Base-by-base conservation (phyloP, 2,329 filamentous ascomycete species). In the Aspergillus proliferans region DNA sequence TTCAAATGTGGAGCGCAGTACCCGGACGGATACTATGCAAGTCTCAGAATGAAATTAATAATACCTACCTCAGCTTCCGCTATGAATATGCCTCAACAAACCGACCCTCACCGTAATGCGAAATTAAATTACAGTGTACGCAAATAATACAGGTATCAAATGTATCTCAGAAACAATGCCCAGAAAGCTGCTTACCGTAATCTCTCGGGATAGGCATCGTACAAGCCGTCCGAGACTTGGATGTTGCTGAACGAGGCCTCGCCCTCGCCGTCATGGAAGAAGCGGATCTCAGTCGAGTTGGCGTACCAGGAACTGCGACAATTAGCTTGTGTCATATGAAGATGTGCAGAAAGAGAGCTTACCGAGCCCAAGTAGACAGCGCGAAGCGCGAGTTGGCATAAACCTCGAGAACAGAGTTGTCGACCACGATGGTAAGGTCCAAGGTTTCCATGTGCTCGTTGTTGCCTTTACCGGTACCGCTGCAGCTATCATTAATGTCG, bases 351-450 rank as follows among this genome's bases (percentile, higher is more conserved):
- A 26, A 9, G 10, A 26, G 9, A 30, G 10, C 53, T 46, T 50
- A 57, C 51, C 56, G 47, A 45, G 45, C 51, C 56, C 56, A 58
- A 7, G 56, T 58, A 22, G 53, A 45, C 22, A 58, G 21, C 2
- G 51, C 53, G 22, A 58, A 58, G 3, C 56, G 51, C 10, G 53
- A 53, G 40, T 58, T 58, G n/a, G 56, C 56, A 46, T 56, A 57
- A 2, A 57, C 30, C 30, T 58, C 56, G 6, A 58, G 40, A 1
- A 58, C 43, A 1, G 49, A 44, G 18, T 54, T 58, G 22, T 57
- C 56, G 39, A 55, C 53, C 10, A 58, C 51, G 15, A 58, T 42
- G 7, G 51, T 57, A 9, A 58, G 51, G 9, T 53, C 54, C 48
- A 58, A 41, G 0, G 49, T 55, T 45, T 58, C 56, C 7, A 57